Evolutionary conservation across 495 filamentous ascomycete genomes (phyloP).

Genomic region (Tetracladium setigerum): DNA sequence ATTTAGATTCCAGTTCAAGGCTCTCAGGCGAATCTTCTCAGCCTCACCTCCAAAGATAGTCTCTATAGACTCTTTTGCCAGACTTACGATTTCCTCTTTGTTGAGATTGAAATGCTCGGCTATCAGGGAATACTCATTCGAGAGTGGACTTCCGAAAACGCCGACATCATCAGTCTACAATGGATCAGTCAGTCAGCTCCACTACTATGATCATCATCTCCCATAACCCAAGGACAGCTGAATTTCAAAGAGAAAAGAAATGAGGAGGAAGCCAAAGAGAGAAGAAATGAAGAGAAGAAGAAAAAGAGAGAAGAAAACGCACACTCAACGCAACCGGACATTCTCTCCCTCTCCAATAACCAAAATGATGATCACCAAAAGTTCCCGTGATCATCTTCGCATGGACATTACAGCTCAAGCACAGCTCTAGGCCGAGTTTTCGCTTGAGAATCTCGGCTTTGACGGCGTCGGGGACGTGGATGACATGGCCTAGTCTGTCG

Average conservation of each 20-base stretch:
- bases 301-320: conserved; percentile 27
- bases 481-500: conserved; percentile 72
- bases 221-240: too few species aligned
- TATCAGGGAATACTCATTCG: conserved; percentile 70
- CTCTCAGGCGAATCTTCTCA: conserved; percentile 50
- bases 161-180: conserved; percentile 83
- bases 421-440: conserved; percentile 63
- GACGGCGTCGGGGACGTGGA: conserved; percentile 55
- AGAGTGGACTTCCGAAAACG: conserved; percentile 71
- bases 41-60: conserved; percentile 57
- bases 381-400: conserved; percentile 63
- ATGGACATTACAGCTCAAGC: conserved; percentile 74
- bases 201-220: too few species aligned
- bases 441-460: conserved; percentile 45
- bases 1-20: conserved; percentile 35
- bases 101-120: conserved; percentile 60
- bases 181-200: conserved; percentile 5
- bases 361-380: conserved; percentile 66
- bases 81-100: conserved; percentile 42
- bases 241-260: too few species aligned
- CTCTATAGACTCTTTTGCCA: conserved; percentile 50
- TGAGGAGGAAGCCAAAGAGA: too few species aligned
- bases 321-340: conserved; percentile 53
- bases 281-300: neutral
- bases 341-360: conserved; percentile 47